Evolutionary conservation across 345 rosid genomes (phyloP).

Genomic region (Gossypium rotundifolium): DNA sequence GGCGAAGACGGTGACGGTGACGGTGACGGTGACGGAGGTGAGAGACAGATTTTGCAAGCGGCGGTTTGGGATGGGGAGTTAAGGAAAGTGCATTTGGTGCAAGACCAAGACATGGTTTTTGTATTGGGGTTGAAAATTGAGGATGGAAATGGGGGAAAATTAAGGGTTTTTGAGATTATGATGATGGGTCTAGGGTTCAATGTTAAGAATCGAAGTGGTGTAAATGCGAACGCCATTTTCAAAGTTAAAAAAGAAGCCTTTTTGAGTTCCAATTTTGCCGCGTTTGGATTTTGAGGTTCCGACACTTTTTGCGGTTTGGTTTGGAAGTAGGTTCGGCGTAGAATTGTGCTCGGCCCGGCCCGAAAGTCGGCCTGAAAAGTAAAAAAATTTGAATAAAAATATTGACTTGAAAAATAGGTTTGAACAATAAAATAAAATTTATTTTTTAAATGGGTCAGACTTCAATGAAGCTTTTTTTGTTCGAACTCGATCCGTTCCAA

Average conservation of each 20-base stretch:
- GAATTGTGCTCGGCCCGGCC: fast-evolving
- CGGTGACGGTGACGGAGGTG: constrained; percentile 24
- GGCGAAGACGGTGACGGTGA: constrained; percentile 16
- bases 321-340: too few species aligned
- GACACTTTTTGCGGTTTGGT: not conserved
- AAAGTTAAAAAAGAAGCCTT: not conserved
- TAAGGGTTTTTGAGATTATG: not conserved
- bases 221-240: constrained; percentile 5
- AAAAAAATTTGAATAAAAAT: fast-evolving
- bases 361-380: fast-evolving
- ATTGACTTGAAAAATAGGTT: fast-evolving
- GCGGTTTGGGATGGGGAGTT: constrained; percentile 64
- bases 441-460: too few species aligned
- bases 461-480: fast-evolving
- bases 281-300: not conserved
- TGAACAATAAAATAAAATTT: fast-evolving
- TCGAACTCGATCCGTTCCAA: fast-evolving
- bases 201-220: not conserved
- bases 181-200: constrained; percentile 18
- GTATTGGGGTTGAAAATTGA: not conserved
- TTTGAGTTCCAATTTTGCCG: not conserved
- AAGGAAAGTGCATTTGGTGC: constrained; percentile 81
- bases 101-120: constrained; percentile 53
- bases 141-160: not conserved
- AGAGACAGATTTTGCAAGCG: constrained; percentile 59